Base-by-base conservation (phyloP, 2,329 filamentous ascomycete species). In the Podosphaera fusca region DNA sequence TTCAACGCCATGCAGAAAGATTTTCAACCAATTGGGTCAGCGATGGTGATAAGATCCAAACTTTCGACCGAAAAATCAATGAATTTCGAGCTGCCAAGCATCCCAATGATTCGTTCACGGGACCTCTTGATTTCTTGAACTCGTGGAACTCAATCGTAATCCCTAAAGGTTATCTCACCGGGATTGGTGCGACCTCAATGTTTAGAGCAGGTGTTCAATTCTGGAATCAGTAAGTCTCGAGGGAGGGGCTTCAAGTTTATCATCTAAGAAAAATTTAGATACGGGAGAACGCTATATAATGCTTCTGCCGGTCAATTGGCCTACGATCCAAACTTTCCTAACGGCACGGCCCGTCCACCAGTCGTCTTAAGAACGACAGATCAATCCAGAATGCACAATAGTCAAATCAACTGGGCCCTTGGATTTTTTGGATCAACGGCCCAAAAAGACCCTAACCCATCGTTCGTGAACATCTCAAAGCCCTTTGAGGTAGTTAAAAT, bases 1-100 rank as follows among this genome's bases (percentile, higher is more conserved):
- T 80, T 14, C 75, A 79, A 62, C 71, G 77, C 34, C 77, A 79
- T 64, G 73, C 74, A 0, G 69, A 79, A 59, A 71, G 76, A 31
- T 78, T 76, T 49, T 74, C 74, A 2, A 74, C 71, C 0, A 49
- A 38, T 8, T 52, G 42, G 29, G 40, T 40, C 34, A 70, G 76
- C 59, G 76, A 79, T 60, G 75, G 73, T 0, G 61, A 60, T 30
- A 75, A 74, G 60, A 71, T 77, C 60, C 69, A 70, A 50, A 62
- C 66, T 10, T 79, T 79, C 59, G 72, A 69, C 1, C 62, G 67
- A 12, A 78, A 78, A 64, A 63, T 79, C 1, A 59, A 62, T 30
- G 74, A 74, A 57, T 74, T 71, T 62, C 72, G 71, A 31, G 64
- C 65, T 4, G 60, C 66, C 0, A 68, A 72, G 56, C 61, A 67